A percentile compares a stretch with the other conserved stretches of the same genome.
Evolutionary conservation across 2,329 filamentous ascomycete species (phyloP).

Genomic region (Talaromyces piceae): DNA sequence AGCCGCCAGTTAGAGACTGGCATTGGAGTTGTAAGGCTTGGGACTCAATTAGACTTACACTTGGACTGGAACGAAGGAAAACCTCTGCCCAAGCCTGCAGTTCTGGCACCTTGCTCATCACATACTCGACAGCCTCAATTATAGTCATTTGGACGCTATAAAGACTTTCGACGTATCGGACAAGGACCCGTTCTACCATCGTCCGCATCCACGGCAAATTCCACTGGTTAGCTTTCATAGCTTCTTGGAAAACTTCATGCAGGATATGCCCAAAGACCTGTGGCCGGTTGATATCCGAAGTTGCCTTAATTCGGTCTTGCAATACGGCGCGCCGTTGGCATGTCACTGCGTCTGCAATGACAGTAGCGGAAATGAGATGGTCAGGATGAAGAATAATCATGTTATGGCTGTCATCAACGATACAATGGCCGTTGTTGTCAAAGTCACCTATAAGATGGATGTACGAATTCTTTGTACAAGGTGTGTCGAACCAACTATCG

Average conservation of each 20-base stretch:
- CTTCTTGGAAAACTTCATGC: conserved; percentile 92
- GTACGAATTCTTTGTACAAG: conserved; percentile 64
- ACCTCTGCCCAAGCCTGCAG: conserved; percentile 73
- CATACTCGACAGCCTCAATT: conserved; percentile 65
- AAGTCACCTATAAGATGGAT: conserved; percentile 84
- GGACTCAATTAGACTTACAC: conserved; percentile 39
- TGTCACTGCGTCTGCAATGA: conserved; percentile 91
- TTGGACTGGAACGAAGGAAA: conserved; percentile 67
- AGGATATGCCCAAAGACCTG: conserved; percentile 89
- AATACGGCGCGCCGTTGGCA: conserved; percentile 87
- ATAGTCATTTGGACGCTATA: conserved; percentile 77
- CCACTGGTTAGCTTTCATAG: conserved; percentile 77
- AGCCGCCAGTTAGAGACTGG: background rate
- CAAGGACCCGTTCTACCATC: conserved; percentile 62
- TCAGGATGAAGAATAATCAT: conserved; percentile 91
- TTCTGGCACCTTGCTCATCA: conserved; percentile 75
- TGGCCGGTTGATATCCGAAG: conserved; percentile 67
- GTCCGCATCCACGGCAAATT: conserved; percentile 58
- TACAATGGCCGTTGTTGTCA: conserved; percentile 60
- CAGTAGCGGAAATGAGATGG: conserved; percentile 88
- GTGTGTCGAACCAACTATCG: conserved; percentile 79
- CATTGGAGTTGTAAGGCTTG: background rate
- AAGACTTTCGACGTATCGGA: conserved; percentile 76
- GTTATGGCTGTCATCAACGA: conserved; percentile 76
- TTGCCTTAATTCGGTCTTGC: conserved; percentile 90